Evolutionary conservation across 495 filamentous ascomycete species (phyloP).

Genomic region (Tuber calosporum): DNA sequence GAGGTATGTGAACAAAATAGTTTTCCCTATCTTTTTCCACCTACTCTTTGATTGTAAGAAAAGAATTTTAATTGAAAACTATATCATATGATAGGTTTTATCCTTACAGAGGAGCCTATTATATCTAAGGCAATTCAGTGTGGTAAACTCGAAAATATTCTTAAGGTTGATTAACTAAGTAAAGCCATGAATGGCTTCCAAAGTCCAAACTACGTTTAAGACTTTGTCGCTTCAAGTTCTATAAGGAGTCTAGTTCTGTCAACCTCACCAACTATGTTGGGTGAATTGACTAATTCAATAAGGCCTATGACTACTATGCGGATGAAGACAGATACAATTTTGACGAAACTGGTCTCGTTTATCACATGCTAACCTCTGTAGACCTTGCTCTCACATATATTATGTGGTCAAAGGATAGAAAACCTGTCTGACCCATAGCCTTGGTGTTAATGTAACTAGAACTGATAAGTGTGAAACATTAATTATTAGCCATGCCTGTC

Average conservation of each 20-base stretch:
- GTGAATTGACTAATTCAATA: slow-evolving; percentile 24
- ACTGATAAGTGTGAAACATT: background rate
- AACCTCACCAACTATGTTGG: slow-evolving; percentile 7
- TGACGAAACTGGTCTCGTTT: slow-evolving; percentile 41
- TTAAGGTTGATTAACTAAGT: slow-evolving; percentile 24
- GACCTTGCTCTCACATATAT: slow-evolving; percentile 24
- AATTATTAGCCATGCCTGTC: no score
- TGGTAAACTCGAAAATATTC: background rate
- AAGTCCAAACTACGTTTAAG: slow-evolving; percentile 37
- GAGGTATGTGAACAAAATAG: background rate
- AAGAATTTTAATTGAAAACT: no score
- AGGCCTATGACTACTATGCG: slow-evolving; percentile 22
- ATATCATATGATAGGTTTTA: background rate
- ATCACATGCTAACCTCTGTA: slow-evolving; percentile 34
- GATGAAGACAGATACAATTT: slow-evolving; percentile 41
- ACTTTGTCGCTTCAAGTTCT: slow-evolving; percentile 8
- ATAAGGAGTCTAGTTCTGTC: slow-evolving; percentile 23
- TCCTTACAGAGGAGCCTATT: slow-evolving; percentile 4
- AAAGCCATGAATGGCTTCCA: slow-evolving; percentile 34
- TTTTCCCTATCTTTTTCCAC: no score
- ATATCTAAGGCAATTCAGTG: slow-evolving; percentile 4
- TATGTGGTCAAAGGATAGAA: slow-evolving; percentile 31
- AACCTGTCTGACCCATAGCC: slow-evolving; percentile 27
- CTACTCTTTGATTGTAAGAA: no score
- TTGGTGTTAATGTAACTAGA: slow-evolving; percentile 34